phyloP scores from a whole-genome alignment of 192 early-diverging fungal genomes.

The Thamnidium elegans region DNA sequence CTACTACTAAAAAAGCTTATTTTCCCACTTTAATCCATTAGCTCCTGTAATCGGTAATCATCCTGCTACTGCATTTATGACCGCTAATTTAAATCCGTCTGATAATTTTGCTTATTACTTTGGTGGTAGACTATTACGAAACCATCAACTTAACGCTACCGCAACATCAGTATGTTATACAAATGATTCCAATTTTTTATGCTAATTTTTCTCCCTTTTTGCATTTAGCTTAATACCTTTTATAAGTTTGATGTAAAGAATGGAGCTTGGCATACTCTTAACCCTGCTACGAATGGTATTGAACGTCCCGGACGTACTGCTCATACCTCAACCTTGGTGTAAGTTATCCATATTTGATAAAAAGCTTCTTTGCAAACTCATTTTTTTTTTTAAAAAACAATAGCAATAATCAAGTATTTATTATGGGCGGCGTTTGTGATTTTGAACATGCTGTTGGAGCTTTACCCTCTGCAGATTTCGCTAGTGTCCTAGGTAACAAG shows the following conservation, averaged over 20 bases:
- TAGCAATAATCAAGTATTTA: slow-evolving; percentile 22
- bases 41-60: too few species aligned
- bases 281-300: background rate
- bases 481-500: slow-evolving; percentile 17
- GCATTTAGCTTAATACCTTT: slow-evolving; percentile 3
- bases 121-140: background rate
- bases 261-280: background rate
- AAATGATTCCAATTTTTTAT: background rate
- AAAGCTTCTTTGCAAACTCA: background rate
- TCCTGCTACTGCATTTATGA: background rate
- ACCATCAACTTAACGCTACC: background rate
- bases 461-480: slow-evolving; percentile 9
- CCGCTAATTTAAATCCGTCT: slow-evolving; percentile 1
- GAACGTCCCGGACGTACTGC: slow-evolving; percentile 1
- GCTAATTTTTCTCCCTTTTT: background rate
- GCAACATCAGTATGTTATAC: background rate
- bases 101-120: slow-evolving; percentile 11
- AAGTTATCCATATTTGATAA: background rate
- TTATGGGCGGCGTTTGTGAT: slow-evolving; percentile 11
- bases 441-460: background rate
- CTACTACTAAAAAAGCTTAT: background rate
- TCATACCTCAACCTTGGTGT: slow-evolving; percentile 11
- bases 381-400: background rate
- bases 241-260: background rate
- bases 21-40: background rate